Base-by-base conservation (phyloP, 495 filamentous ascomycete species). In the Hypomontagnella monticulosa region DNA sequence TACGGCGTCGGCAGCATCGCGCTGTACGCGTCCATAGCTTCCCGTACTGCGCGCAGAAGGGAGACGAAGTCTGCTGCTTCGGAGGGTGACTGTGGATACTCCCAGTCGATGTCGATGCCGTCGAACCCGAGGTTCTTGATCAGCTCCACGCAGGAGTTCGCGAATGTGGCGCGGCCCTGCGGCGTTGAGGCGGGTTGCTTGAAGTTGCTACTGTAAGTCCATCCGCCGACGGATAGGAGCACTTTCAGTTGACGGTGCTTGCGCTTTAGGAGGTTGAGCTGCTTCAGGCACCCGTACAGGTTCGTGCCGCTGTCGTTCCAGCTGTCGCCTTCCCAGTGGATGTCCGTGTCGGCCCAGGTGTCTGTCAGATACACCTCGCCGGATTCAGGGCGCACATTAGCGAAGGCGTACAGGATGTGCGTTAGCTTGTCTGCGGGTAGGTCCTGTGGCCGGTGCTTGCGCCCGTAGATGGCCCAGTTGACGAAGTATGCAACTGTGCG, bases 171-270 rank as follows among this genome's bases (percentile, higher is more conserved):
- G 36, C 85, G 83, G 18, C 85, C 91, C n/a, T 78, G 72, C 0
- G 80, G 78, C 0, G 87, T 90, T 1, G 86, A 88, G 3, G 90
- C 86, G 0, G 93, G 91, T 37, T 81, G 82, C 15, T 85, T 82
- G 73, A 99, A 97, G 76, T 97, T 96, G 71, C 85, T 76, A 50
- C 90, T 91, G 75, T 97, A 98, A 0, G 93, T 97, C 95, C 96
- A 98, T 27, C 95, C 95, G 60, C 95, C 95, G 64, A 99, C 95
- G 44, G 91, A 96, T 10, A 99, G 86, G 8, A 98, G 83, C 4
- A 96, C 83, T 77, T 98, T 97, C 43, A 99, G 80, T 73, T 96
- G 88, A 53, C 95, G 88, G 76, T 98, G 88, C 59, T 85, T 80
- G 71, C 90, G 89, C 83, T 99, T 99, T 34, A 94, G 87, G 20